These are phyloP conservation scores for Metarhizium album DNA, from an alignment of 2,329 filamentous ascomycete species.

Conservation along the genomic window DNA sequence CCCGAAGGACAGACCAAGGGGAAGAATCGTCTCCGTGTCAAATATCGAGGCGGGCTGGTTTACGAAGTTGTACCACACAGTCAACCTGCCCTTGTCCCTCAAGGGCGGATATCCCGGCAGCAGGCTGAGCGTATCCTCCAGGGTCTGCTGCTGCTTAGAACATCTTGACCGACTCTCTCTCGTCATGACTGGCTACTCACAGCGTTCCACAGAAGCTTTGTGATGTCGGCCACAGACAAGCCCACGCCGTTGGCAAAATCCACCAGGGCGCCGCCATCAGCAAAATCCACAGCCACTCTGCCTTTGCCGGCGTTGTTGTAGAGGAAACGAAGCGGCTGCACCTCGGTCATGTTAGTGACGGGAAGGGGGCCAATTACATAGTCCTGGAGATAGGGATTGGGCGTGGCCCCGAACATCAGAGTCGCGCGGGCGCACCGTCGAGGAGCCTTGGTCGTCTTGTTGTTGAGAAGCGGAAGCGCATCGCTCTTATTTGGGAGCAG, in stretches of 20 bases:
- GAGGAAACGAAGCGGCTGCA: slow-evolving; percentile 10
- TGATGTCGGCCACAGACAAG: neutral
- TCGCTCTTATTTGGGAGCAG: slow-evolving; percentile 39
- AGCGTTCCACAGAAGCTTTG: neutral
- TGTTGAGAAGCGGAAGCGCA: slow-evolving; percentile 32
- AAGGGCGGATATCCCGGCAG: slow-evolving; percentile 9
- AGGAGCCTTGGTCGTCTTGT: slow-evolving; percentile 20
- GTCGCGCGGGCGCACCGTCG: slow-evolving; percentile 32
- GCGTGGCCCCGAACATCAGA: slow-evolving; percentile 28
- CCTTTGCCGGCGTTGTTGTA: slow-evolving; percentile 22
- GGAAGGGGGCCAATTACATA: slow-evolving; percentile 40
- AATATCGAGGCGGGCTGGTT: slow-evolving; percentile 25
- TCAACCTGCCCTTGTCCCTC: slow-evolving; percentile 28
- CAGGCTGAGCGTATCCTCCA: slow-evolving; percentile 10
- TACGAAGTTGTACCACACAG: slow-evolving; percentile 38
- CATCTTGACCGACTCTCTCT: neutral
- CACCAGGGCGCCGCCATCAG: neutral
- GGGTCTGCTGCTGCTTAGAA: neutral
- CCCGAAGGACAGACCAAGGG: slow-evolving; percentile 32
- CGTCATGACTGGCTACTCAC: neutral
- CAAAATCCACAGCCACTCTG: slow-evolving; percentile 7
- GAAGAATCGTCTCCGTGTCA: slow-evolving; percentile 31
- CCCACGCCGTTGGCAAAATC: neutral
- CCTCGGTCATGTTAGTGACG: slow-evolving; percentile 25
- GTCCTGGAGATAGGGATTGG: slow-evolving; percentile 27